Evolutionary conservation across 768 basidiomycete genomes (phyloP), one percentile per base, ranked within the genome.

Genomic region (Suillus subaureus): DNA sequence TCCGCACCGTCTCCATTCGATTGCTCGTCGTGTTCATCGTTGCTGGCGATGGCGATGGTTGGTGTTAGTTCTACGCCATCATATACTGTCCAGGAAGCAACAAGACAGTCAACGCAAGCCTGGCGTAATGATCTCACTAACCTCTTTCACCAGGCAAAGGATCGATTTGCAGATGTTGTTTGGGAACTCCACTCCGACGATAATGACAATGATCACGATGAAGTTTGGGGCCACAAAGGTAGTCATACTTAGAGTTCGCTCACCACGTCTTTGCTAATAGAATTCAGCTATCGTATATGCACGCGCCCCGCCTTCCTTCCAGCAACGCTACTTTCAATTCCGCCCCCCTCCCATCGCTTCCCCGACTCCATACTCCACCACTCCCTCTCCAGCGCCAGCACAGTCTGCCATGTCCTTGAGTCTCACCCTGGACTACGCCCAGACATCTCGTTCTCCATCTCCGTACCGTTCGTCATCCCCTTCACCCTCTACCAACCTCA

Each of bases 181-280:
- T 99, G 97, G 96, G 88, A 89, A 75, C 82, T 90, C 23, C 87
- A 86, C 39, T 84, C 84, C 61, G 82, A 83, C 66, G 80, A 77
- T 62, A 72, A 78, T 60, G 84, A 84, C 64, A 87, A 91, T 69
- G 70, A 78, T 35, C 70, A 73, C 4, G 88, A 86, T 18, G 81
- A 84, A 58, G 88, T 97, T 33, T 97, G 92, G 90, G 96, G 93
- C 5, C 97, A 99, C 77, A 97, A 98, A 87, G 96, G 96, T 97
- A 40, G 18, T 86, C 75, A 37, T 54, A 3, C 16, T 2, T 35
- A 33, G 33, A 58, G 23, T 39, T 56, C 13, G 52, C 60, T 8
- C 35, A 18, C 9, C 43, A 68, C 68, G 21, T 68, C 60, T 6
- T 18, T 60, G 18, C 49, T 13, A 6, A 55, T 33, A 42, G 31